A percentile compares a stretch with the other conserved stretches of the same genome.
Conservation (phyloP, 257 asterid genomes). For the Ocimum tenuiflorum region DNA sequence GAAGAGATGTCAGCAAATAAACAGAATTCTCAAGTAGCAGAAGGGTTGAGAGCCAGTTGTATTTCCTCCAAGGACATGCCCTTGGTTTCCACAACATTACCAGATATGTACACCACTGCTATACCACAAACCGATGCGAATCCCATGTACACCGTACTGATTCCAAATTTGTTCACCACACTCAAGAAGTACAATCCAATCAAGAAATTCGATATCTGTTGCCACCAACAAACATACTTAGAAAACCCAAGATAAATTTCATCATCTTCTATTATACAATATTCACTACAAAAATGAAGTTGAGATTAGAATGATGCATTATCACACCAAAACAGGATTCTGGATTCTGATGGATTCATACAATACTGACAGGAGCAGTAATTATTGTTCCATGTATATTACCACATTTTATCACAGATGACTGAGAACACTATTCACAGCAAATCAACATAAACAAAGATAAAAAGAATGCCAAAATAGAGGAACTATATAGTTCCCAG, state of each 20-base stretch:
- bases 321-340: no score
- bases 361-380: no score
- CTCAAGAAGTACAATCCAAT: constrained; percentile 93
- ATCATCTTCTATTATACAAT: no score
- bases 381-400: no score
- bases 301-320: no score
- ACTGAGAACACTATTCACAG: no score
- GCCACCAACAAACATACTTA: neutral
- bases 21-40: constrained; percentile 24
- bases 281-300: no score
- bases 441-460: no score
- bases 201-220: constrained; percentile 73
- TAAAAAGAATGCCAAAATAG: neutral
- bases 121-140: constrained; percentile 62
- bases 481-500: neutral
- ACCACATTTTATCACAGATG: no score
- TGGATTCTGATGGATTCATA: no score
- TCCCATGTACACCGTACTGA: constrained; percentile 83
- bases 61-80: constrained; percentile 90
- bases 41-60: constrained; percentile 64
- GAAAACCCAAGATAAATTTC: no score
- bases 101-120: constrained; percentile 66
- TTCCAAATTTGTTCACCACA: constrained; percentile 69
- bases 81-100: constrained; percentile 77
- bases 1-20: no score